A percentile compares a stretch with the other conserved stretches of the same genome.
Conservation (phyloP, 495 filamentous ascomycete genomes). For the Penicillium malachiteum region DNA sequence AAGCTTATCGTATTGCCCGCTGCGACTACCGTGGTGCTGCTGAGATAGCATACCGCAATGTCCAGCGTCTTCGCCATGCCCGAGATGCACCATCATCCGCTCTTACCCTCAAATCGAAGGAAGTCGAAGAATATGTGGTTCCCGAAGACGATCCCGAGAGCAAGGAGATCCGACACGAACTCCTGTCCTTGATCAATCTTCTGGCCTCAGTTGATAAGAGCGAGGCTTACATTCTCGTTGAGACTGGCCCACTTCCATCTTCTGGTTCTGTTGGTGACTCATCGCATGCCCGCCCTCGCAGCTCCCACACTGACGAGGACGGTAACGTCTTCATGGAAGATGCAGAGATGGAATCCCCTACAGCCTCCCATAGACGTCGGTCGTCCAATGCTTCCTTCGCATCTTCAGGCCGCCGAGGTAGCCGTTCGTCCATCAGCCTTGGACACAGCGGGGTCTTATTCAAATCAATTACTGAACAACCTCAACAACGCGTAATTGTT, state of each 20-base stretch:
- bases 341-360: conserved; percentile 17
- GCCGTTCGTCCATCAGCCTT: conserved; percentile 27
- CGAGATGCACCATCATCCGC: conserved; percentile 48
- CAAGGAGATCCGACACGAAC: conserved; percentile 58
- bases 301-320: conserved; percentile 39
- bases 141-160: conserved; percentile 55
- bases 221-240: conserved; percentile 70
- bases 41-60: conserved; percentile 64
- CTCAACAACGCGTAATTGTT: conserved; percentile 55
- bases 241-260: conserved; percentile 33
- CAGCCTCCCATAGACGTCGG: conserved; percentile 12
- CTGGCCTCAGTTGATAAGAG: conserved; percentile 77
- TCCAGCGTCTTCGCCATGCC: conserved; percentile 58
- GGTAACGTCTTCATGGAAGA: conserved; percentile 47
- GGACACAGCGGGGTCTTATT: conserved; percentile 18
- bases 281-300: conserved; percentile 16
- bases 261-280: conserved; percentile 3
- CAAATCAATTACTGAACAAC: conserved; percentile 17
- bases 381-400: conserved; percentile 17
- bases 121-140: conserved; percentile 51
- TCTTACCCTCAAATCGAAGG: conserved; percentile 32
- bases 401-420: conserved; percentile 20
- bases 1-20: conserved; percentile 81
- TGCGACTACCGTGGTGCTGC: conserved; percentile 88
- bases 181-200: conserved; percentile 83